Evolutionary conservation across 2,329 filamentous ascomycete genomes (phyloP).

Genomic region (Clonostachys byssicola): DNA sequence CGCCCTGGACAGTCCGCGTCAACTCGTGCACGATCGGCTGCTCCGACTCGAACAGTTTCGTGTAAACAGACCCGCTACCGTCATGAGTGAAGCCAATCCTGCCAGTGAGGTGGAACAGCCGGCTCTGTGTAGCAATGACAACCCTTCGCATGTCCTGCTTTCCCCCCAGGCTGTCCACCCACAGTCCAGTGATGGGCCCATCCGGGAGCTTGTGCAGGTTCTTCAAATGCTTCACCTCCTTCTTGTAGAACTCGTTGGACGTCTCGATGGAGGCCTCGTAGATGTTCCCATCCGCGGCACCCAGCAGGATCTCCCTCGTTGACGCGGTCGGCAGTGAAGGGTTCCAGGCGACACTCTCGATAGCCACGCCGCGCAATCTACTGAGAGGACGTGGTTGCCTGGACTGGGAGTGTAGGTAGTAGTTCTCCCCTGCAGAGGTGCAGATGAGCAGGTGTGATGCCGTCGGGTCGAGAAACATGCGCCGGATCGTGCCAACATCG

Average conservation of each 20-base stretch:
- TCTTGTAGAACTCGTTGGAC: constrained; percentile 88
- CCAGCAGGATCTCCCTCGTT: constrained; percentile 89
- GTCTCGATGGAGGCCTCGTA: constrained; percentile 96
- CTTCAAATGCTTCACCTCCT: constrained; percentile 90
- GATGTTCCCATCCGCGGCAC: constrained; percentile 87
- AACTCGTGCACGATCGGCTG: constrained; percentile 74
- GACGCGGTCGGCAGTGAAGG: constrained; percentile 88
- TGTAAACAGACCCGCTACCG: constrained; percentile 80
- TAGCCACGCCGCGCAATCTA: constrained; percentile 77
- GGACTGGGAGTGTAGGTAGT: constrained; percentile 94
- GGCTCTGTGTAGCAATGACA: constrained; percentile 73
- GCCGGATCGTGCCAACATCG: constrained; percentile 87
- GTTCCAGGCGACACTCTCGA: constrained; percentile 93
- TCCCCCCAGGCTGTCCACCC: constrained; percentile 71
- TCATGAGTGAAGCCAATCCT: constrained; percentile 72
- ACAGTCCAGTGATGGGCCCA: constrained; percentile 79
- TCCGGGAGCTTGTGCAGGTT: constrained; percentile 78
- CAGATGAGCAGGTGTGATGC: constrained; percentile 91
- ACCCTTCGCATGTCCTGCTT: constrained; percentile 70
- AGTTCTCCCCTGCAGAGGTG: constrained; percentile 91
- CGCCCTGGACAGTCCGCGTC: constrained; percentile 47
- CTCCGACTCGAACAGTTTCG: constrained; percentile 83
- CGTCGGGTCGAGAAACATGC: constrained; percentile 96
- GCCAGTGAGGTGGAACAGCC: constrained; percentile 77
- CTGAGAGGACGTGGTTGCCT: constrained; percentile 79